Percentiles rank a stretch among this genome's conserved stretches.
These are phyloP conservation scores for Wickerhamomyces xylosicus DNA, from an alignment of 805 yeast genomes.

Conservation along the genomic window DNA sequence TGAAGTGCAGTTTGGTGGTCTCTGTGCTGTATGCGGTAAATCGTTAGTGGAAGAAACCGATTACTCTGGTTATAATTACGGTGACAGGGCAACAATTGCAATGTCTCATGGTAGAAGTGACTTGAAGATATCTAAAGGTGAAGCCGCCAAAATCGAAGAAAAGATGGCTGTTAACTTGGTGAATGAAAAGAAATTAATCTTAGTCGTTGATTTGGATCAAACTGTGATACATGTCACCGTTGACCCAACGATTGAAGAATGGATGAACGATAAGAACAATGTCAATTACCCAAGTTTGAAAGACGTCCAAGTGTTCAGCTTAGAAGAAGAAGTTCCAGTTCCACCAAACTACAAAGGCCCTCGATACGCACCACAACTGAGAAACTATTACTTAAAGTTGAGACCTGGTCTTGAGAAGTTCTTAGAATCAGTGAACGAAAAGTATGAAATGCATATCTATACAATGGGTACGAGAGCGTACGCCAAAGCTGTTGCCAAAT, in stretches of 20 bases:
- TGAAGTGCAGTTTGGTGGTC: slow-evolving; percentile 87
- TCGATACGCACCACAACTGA: slow-evolving; percentile 35
- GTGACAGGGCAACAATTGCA: slow-evolving; percentile 71
- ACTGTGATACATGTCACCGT: slow-evolving; percentile 97
- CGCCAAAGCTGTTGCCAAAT: slow-evolving; percentile 79
- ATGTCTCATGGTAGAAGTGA: slow-evolving; percentile 88
- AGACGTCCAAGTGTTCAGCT: slow-evolving; percentile 67
- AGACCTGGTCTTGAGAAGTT: slow-evolving; percentile 82
- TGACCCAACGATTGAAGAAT: slow-evolving; percentile 93
- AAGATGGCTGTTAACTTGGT: slow-evolving; percentile 50
- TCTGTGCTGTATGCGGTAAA: slow-evolving; percentile 89
- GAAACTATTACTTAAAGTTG: slow-evolving; percentile 88
- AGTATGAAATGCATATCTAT: slow-evolving; percentile 87
- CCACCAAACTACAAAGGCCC: slow-evolving; percentile 56
- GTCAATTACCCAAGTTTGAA: slow-evolving; percentile 80
- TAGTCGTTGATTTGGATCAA: slow-evolving; percentile 95
- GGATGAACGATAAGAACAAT: slow-evolving; percentile 80
- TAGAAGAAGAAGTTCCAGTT: slow-evolving; percentile 62
- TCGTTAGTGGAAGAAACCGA: slow-evolving; percentile 65
- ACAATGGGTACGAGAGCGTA: slow-evolving; percentile 97
- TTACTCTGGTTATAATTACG: slow-evolving; percentile 44
- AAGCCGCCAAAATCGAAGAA: slow-evolving; percentile 78
- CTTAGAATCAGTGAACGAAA: slow-evolving; percentile 47
- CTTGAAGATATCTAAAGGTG: slow-evolving; percentile 71
- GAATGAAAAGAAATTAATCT: slow-evolving; percentile 57